Percentiles rank a stretch among this genome's conserved stretches.
These are phyloP conservation scores for Penicillium psychrosexuale DNA, from an alignment of 2,329 filamentous ascomycete species.

Conservation along the genomic window DNA sequence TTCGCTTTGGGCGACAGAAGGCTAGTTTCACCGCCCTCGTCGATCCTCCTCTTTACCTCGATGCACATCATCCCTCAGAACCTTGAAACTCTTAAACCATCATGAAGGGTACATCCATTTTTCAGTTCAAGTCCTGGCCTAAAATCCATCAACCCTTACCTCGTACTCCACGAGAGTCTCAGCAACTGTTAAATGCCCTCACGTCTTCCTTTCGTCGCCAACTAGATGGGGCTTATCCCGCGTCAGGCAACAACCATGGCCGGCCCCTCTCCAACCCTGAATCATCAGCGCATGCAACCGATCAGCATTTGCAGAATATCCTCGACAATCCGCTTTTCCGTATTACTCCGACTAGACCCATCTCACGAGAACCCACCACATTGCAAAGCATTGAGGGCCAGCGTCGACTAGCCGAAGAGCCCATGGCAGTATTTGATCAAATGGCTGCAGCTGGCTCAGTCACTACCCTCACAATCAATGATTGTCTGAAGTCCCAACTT, in stretches of 20 bases:
- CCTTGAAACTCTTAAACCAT: constrained; percentile 18
- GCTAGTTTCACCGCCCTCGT: constrained; percentile 22
- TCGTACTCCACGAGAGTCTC: constrained; percentile 56
- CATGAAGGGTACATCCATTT: constrained; percentile 53
- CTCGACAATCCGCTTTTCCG: constrained; percentile 44
- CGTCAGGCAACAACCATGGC: constrained; percentile 20
- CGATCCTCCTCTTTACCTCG: constrained; percentile 12
- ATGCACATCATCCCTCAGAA: background rate
- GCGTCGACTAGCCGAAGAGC: constrained; percentile 27
- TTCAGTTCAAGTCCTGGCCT: constrained; percentile 50
- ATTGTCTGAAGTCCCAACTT: constrained; percentile 36
- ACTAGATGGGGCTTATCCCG: constrained; percentile 58
- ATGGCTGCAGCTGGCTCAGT: constrained; percentile 39
- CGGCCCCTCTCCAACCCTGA: constrained; percentile 24
- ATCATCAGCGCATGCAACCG: constrained; percentile 34
- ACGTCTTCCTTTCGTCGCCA: constrained; percentile 63
- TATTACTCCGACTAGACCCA: constrained; percentile 31
- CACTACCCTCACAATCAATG: constrained; percentile 21
- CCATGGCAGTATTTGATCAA: constrained; percentile 39
- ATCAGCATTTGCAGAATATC: constrained; percentile 39
- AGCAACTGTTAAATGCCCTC: constrained; percentile 58
- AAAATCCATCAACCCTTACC: constrained; percentile 54
- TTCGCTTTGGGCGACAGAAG: background rate
- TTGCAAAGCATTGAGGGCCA: constrained; percentile 15
- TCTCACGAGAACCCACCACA: constrained; percentile 13